Evolutionary conservation across 495 filamentous ascomycete species (phyloP), one percentile per base, ranked within the genome.

Genomic region (Mycothermus thermophilus): DNA sequence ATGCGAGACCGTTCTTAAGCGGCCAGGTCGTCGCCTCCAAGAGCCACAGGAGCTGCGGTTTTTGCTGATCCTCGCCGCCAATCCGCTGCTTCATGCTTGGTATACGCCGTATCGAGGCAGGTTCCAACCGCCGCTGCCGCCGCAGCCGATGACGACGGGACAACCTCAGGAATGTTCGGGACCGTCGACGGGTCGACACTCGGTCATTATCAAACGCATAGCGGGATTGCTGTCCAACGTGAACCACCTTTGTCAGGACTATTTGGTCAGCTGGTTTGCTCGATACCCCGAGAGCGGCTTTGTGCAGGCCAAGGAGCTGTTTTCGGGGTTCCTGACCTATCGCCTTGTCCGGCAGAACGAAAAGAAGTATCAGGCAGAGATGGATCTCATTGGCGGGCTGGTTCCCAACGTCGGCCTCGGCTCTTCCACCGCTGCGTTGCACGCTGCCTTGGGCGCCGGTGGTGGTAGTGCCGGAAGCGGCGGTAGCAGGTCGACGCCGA

Each of bases 161-260:
- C 15, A 25, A n/a, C n/a, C n/a, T n/a, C n/a, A n/a, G n/a, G n/a
- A n/a, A n/a, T n/a, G n/a, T n/a, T 25, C 22, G 11, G 22, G 22
- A 6, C 22, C 22, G 6, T 6, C 22, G 22, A 11, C 22, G 6
- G 69, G 69, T 13, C 64, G 74, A 31, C 79, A 90, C 45, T 80
- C 81, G n/a, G 79, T 78, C 11, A 82, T 94, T 38, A 69, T 90
- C 48, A 95, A 94, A 50, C 71, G 87, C 29, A 79, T 93, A 32
- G 49, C 93, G 15, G 87, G 87, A 5, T 55, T 94, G 18, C 40
- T 93, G 27, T 77, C 83, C 3, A 83, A 92, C 54, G 55, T 80
- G 10, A 67, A 83, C 0, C 74, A 71, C 47, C 71, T 79, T 27
- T 85, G 80, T 46, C 86, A 93, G 48, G 79, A 79, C 35, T 75